These are phyloP conservation scores for Candida manassasensis DNA, from an alignment of 805 yeast species.

Conservation along the genomic window DNA sequence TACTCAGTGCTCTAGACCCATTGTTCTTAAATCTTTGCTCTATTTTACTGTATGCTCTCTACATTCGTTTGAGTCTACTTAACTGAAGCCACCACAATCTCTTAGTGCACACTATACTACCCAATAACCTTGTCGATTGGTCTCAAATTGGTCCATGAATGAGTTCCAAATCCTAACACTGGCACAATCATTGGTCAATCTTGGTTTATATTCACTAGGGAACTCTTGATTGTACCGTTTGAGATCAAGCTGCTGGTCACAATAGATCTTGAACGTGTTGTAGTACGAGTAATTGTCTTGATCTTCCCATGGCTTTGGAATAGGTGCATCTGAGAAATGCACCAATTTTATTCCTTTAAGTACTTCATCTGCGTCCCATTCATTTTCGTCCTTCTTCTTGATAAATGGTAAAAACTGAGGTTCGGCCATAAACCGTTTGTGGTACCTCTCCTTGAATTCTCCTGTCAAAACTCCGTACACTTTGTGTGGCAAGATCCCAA, in stretches of 20 bases:
- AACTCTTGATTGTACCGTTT: slow-evolving; percentile 11
- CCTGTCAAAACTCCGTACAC: slow-evolving; percentile 49
- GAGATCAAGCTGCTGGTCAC: slow-evolving; percentile 15
- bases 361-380: slow-evolving; percentile 30
- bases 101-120: slow-evolving; percentile 5
- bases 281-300: slow-evolving; percentile 20
- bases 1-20: too few species aligned
- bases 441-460: slow-evolving; percentile 38
- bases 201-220: slow-evolving; percentile 21
- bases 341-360: slow-evolving; percentile 37
- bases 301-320: slow-evolving; percentile 60
- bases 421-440: slow-evolving; percentile 38
- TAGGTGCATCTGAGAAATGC: slow-evolving; percentile 64
- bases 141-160: slow-evolving; percentile 19
- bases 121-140: slow-evolving; percentile 9
- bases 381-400: slow-evolving; percentile 11
- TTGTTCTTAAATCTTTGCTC: too few species aligned
- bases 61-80: too few species aligned
- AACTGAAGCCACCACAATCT: too few species aligned
- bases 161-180: slow-evolving; percentile 28
- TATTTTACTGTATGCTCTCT: too few species aligned
- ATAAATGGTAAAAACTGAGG: slow-evolving; percentile 38
- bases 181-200: slow-evolving; percentile 22
- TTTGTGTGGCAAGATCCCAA: slow-evolving; percentile 46
- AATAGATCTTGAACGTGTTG: slow-evolving; percentile 21